A percentile compares a stretch with the other conserved stretches of the same genome.
phyloP scores from a whole-genome alignment of 371 early-diverging fungal genomes.

The Mortierella sp. region DNA sequence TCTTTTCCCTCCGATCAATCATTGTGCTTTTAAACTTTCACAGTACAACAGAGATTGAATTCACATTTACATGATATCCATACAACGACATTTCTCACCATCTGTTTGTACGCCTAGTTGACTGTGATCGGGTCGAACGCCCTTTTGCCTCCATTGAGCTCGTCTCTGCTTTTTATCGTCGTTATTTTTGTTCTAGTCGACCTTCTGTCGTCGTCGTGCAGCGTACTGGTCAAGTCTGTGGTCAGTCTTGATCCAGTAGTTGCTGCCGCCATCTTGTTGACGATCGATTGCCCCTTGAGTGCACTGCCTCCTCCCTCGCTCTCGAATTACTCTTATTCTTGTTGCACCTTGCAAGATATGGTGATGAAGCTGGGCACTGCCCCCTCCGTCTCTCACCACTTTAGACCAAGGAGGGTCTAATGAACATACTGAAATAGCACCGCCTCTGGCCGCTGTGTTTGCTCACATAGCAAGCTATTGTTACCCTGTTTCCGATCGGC shows the following conservation, averaged over 20 bases:
- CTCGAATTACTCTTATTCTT: background rate
- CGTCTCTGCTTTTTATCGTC: background rate
- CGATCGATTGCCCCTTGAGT: conserved; percentile 4
- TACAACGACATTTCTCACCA: no score
- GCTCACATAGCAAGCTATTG: conserved; percentile 4
- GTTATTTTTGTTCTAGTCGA: no score
- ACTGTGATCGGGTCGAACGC: background rate
- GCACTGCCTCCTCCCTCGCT: background rate
- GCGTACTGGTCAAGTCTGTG: background rate
- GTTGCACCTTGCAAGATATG: background rate
- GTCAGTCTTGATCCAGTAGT: background rate
- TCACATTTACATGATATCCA: no score
- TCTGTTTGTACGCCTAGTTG: background rate
- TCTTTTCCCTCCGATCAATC: background rate
- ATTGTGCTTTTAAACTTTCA: background rate
- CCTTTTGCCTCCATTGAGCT: background rate
- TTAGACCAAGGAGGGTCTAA: background rate
- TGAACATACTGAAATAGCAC: background rate
- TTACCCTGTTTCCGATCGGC: conserved; percentile 5
- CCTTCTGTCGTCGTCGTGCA: no score
- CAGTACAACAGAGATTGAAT: no score
- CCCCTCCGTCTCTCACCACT: background rate
- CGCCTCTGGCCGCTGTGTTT: background rate
- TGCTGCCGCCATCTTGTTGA: background rate
- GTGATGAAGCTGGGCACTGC: background rate